Evolutionary conservation across 768 basidiomycete genomes (phyloP), one percentile per base, ranked within the genome.

Genomic region (Amanita pseudoporphyria): DNA sequence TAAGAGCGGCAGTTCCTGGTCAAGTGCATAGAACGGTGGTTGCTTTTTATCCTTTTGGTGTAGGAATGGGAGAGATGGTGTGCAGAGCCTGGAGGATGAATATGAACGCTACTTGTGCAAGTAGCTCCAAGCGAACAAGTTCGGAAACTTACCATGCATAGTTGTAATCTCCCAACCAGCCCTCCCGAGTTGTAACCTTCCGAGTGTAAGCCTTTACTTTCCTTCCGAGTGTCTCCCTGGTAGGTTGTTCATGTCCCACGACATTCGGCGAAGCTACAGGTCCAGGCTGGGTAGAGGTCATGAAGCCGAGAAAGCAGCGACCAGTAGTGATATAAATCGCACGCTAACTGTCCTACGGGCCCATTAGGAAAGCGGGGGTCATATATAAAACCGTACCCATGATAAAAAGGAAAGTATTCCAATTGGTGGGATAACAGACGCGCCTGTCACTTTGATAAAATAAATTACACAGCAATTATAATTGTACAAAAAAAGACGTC

Each of bases 141-240:
- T n/a, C n/a, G 13, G 4, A 33, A 22, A 52, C 62, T 30, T 48
- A 72, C 77, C 79, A 83, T 6, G 67, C 73, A 58, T 86, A 90
- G 66, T 90, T 78, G 59, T 89, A 91, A 60, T 84, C 82, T 0
- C 88, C 88, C n/a, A 90, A 51, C 88, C 88, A 91, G 6, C 87
- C 87, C 38, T 82, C 67, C 53, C 64, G 67, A 1, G 72, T 73
- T 3, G 70, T 64, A 19, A 67, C 51, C 57, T 71, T 71, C 48
- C 48, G 57, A 49, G 63, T 64, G 43, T 67, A 51, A 1, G 26
- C 36, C 9, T 31, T 13, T 2, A n/a, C 7, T 28, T 32, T 48
- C 32, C 13, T 7, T 7, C 13, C 10, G 33, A 48, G 10, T 14
- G 36, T 16, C 12, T 7, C 24, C 10, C 21, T 7, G 5, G 22